These are phyloP conservation scores for Coriolopsis trogii DNA, from an alignment of 1,284 basidiomycete species.

Conservation along the genomic window DNA sequence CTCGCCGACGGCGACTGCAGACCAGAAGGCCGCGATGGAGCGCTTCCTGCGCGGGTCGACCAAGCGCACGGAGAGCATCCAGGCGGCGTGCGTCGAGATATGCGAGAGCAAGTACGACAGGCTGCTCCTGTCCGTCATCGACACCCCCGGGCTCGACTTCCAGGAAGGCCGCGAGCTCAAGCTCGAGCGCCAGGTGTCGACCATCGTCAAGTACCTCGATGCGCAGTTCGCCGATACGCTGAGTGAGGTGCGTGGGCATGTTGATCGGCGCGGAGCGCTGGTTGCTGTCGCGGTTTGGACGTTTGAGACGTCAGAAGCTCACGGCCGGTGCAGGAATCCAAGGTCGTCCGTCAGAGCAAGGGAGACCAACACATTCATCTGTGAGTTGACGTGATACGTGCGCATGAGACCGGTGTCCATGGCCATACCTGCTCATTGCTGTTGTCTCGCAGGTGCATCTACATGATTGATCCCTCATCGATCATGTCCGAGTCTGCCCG, in stretches of 20 bases:
- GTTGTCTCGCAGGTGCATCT: slow-evolving; percentile 61
- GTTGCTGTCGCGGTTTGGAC: not conserved
- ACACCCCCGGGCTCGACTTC: slow-evolving; percentile 82
- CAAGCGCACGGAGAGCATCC: slow-evolving; percentile 62
- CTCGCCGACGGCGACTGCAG: slow-evolving; percentile 67
- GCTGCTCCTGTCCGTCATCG: slow-evolving; percentile 73
- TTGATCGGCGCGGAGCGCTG: not conserved
- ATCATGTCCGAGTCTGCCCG: slow-evolving; percentile 57
- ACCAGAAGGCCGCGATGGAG: slow-evolving; percentile 65
- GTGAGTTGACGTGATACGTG: slow-evolving; percentile 47
- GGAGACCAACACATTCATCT: slow-evolving; percentile 85
- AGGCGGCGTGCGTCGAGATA: slow-evolving; percentile 73
- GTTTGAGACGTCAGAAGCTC: slow-evolving; percentile 8
- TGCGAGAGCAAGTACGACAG: slow-evolving; percentile 79
- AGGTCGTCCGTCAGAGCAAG: slow-evolving; percentile 81
- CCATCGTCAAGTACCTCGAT: slow-evolving; percentile 74
- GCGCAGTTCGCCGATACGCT: slow-evolving; percentile 80
- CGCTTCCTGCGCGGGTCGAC: slow-evolving; percentile 59
- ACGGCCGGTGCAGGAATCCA: slow-evolving; percentile 63
- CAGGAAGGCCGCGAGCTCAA: slow-evolving; percentile 68
- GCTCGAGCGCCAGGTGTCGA: slow-evolving; percentile 73
- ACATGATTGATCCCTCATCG: slow-evolving; percentile 79
- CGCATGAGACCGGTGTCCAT: too few relatives aligned
- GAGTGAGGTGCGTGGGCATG: slow-evolving; percentile 62
- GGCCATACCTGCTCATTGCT: too few relatives aligned